These are phyloP conservation scores for Solanum aculeatissimum DNA, from an alignment of 305 asterid species.

Conservation along the genomic window DNA sequence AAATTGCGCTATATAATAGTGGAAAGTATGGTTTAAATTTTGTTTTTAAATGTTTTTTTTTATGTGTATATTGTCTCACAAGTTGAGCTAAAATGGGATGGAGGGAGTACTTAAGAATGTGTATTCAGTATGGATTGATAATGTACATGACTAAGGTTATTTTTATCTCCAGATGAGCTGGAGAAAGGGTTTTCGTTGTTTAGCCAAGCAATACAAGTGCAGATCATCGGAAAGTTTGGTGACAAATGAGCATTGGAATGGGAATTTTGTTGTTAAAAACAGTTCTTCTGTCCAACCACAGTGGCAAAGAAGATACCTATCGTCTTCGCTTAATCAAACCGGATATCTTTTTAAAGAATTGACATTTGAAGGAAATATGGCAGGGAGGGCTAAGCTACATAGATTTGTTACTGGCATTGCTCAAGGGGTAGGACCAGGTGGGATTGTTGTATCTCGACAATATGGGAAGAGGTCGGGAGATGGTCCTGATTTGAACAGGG, in stretches of 20 bases:
- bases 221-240: constrained; percentile 7
- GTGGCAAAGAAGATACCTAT: constrained; percentile 23
- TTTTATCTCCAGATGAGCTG: constrained; percentile 34
- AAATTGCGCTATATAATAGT: too few species aligned
- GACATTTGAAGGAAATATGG: constrained; percentile 4
- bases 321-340: constrained; percentile 2
- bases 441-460: constrained; percentile 19
- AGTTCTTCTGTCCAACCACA: constrained; percentile 9
- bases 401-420: constrained; percentile 11
- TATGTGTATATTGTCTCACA: too few species aligned
- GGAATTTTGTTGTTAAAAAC: constrained; percentile 14
- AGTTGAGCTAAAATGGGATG: too few species aligned
- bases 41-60: too few species aligned
- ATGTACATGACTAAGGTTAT: background rate
- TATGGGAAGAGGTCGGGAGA: constrained; percentile 19
- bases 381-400: constrained; percentile 26
- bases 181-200: constrained; percentile 27
- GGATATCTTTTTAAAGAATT: background rate
- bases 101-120: background rate
- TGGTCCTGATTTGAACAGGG: constrained; percentile 57
- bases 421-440: constrained; percentile 14
- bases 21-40: too few species aligned
- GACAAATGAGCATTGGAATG: constrained; percentile 18
- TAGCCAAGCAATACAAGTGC: constrained; percentile 24
- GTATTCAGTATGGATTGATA: background rate